phyloP scores from a whole-genome alignment of 1,139 yeast genomes.

The Suhomyces kunorum region DNA sequence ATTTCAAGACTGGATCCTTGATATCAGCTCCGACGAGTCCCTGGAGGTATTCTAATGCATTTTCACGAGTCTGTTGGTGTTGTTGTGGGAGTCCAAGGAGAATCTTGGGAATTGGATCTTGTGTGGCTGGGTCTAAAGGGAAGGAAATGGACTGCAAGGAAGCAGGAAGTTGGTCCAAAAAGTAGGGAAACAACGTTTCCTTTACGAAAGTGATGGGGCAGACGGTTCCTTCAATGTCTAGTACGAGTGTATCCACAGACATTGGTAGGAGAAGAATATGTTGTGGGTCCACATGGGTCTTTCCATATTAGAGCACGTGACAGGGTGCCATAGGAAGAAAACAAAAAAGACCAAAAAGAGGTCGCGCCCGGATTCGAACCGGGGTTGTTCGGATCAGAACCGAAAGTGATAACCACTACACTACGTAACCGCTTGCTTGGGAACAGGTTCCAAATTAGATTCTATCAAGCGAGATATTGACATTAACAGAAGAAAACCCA shows the following conservation, averaged over 20 bases:
- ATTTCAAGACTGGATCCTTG: slow-evolving; percentile 76
- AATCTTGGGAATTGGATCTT: slow-evolving; percentile 22
- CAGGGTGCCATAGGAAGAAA: no score
- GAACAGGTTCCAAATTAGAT: not conserved
- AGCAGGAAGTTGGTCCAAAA: slow-evolving; percentile 43
- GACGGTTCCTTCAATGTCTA: slow-evolving; percentile 88
- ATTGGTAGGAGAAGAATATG: not conserved
- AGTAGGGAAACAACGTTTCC: slow-evolving; percentile 60
- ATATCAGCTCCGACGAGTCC: slow-evolving; percentile 64
- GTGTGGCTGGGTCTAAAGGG: slow-evolving; percentile 30
- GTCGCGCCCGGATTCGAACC: slow-evolving; percentile 96
- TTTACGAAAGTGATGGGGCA: slow-evolving; percentile 89
- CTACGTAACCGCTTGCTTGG: not conserved
- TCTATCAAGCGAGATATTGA: no score
- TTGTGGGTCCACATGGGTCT: not conserved
- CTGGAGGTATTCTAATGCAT: slow-evolving; percentile 48
- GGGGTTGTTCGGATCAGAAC: slow-evolving; percentile 80
- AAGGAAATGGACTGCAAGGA: slow-evolving; percentile 37
- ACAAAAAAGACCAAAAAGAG: slow-evolving; percentile 35
- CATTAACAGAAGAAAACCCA: not conserved
- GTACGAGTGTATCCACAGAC: slow-evolving; percentile 14
- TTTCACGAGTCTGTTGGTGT: slow-evolving; percentile 21
- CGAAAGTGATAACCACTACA: slow-evolving; percentile 51
- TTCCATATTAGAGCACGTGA: slow-evolving; percentile 3
- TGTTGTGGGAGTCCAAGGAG: slow-evolving; percentile 49